Percentiles rank a stretch among this genome's conserved stretches.
These are phyloP conservation scores for Cryptosporidium viatorum DNA, from an alignment of 169 alveolate species.

Conservation along the genomic window DNA sequence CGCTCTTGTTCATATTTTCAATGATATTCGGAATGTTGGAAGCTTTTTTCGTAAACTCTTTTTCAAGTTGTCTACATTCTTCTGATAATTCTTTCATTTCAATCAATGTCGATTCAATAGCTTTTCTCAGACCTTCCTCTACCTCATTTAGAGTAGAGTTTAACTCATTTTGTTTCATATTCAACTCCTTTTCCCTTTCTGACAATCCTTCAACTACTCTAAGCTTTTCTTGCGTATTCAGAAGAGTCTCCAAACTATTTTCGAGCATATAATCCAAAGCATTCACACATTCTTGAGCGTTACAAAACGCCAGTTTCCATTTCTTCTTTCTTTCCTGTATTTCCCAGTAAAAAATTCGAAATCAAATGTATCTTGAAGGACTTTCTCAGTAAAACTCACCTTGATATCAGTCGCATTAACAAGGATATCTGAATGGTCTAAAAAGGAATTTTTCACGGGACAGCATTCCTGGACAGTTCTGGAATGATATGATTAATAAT, in stretches of 20 bases:
- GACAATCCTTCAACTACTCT: slow-evolving; percentile 26
- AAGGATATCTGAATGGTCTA: slow-evolving; percentile 42
- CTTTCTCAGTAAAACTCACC: slow-evolving; percentile 13
- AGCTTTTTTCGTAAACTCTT: slow-evolving; percentile 31
- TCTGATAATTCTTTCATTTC: slow-evolving; percentile 15
- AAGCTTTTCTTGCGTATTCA: slow-evolving; percentile 20
- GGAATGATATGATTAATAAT: neutral
- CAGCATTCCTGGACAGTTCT: slow-evolving; percentile 68
- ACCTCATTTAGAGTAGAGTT: neutral
- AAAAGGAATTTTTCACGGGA: slow-evolving; percentile 35
- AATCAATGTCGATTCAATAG: neutral
- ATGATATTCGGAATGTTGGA: slow-evolving; percentile 58
- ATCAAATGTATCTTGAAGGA: neutral
- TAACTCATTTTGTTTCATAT: neutral
- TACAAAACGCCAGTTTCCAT: slow-evolving; percentile 66
- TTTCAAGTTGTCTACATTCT: slow-evolving; percentile 14
- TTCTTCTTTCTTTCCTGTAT: slow-evolving; percentile 41
- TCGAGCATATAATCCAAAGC: slow-evolving; percentile 31
- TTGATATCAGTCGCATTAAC: neutral
- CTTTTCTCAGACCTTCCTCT: slow-evolving; percentile 9
- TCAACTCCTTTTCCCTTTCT: slow-evolving; percentile 17
- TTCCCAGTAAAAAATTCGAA: no score
- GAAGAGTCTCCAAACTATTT: slow-evolving; percentile 22
- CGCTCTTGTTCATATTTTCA: slow-evolving; percentile 22
- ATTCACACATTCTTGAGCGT: slow-evolving; percentile 29